Conservation (phyloP, 441 rosid genomes). For the Eutrema salsugineum region DNA sequence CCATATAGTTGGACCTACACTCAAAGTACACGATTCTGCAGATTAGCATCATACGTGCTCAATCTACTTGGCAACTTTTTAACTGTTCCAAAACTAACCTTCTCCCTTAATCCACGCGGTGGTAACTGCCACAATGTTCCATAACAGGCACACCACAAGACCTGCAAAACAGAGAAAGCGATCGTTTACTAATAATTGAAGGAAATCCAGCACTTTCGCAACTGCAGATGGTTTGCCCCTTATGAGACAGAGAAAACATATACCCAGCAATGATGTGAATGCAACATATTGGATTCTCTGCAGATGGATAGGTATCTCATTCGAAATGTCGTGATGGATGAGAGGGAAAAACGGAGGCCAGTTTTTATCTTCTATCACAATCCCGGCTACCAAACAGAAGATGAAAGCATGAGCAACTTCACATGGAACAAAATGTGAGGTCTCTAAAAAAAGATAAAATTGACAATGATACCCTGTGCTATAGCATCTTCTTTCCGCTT, state of each 20-base stretch:
- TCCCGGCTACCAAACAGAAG: slow-evolving; percentile 66
- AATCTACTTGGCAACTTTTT: slow-evolving; percentile 7
- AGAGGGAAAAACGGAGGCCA: slow-evolving; percentile 94
- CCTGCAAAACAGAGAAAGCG: slow-evolving; percentile 48
- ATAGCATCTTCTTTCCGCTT: slow-evolving; percentile 92
- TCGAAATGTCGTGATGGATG: slow-evolving; percentile 90
- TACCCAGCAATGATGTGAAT: slow-evolving; percentile 89
- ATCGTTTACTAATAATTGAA: neutral
- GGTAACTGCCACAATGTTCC: slow-evolving; percentile 92
- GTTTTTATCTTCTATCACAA: slow-evolving; percentile 88
- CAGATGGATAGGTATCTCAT: slow-evolving; percentile 93
- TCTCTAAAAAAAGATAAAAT: neutral
- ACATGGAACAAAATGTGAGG: neutral
- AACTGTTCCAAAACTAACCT: slow-evolving; percentile 45
- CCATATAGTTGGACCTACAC: slow-evolving; percentile 87
- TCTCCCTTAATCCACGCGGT: slow-evolving; percentile 93
- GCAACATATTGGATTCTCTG: slow-evolving; percentile 91
- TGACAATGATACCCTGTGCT: slow-evolving; percentile 43
- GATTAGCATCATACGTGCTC: slow-evolving; percentile 1
- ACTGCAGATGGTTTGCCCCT: neutral
- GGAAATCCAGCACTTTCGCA: neutral
- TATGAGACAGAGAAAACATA: neutral
- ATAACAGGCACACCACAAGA: slow-evolving; percentile 65
- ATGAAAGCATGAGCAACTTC: slow-evolving; percentile 9
- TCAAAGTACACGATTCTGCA: slow-evolving; percentile 2